Base-by-base conservation (phyloP, 228 moss, liverwort and hornwort genomes). In the Sphagnum magellanicum region DNA sequence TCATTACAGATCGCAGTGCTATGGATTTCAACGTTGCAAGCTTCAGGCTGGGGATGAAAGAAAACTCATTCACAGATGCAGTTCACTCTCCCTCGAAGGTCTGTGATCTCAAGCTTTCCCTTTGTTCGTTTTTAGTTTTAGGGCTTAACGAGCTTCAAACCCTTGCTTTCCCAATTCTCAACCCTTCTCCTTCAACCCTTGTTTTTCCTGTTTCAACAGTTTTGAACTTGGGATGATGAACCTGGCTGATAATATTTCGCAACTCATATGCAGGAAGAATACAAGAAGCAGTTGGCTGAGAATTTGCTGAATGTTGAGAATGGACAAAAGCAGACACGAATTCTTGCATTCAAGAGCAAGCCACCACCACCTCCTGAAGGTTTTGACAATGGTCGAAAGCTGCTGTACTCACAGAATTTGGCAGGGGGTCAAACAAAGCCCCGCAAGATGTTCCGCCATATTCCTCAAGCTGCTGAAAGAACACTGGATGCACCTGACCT, bases 401-500 rank as follows among this genome's bases (percentile, higher is more conserved):
- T 79, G 53, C 73, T 97, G 10, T 97, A 91, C 78, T 83, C 90
- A 5, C 93, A 93, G 51, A 93, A 91, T 67, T 66, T 75, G 16
- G 70, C 74, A 16, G 68, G 79, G 0, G 91, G 85, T 12, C 80
- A 84, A 52, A 72, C 73, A 0, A 97, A 93, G 67, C 74, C 85
- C 60, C 86, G 83, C 57, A 88, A 78, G 66, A 63, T 78, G 5
- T 97, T 91, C 58, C 91, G 97, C 6, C 97, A 97, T 68, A 85
- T 97, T 74, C 93, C 97, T 12, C 97, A 97, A 84, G 90, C 93
- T 47, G 91, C 97, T 16, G 97, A 97, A 67, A 75, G 97, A 59
- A 93, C 93, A 1, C 81, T 97, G 6, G 97, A 97, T 50, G 97
- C 97, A 49, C 97, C 97, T 4, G 97, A 97, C 62, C 91, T 97